Percentiles rank a stretch among this genome's conserved stretches.
Conservation (phyloP, 2,329 filamentous ascomycete genomes). For the Paecilomyces sp. region DNA sequence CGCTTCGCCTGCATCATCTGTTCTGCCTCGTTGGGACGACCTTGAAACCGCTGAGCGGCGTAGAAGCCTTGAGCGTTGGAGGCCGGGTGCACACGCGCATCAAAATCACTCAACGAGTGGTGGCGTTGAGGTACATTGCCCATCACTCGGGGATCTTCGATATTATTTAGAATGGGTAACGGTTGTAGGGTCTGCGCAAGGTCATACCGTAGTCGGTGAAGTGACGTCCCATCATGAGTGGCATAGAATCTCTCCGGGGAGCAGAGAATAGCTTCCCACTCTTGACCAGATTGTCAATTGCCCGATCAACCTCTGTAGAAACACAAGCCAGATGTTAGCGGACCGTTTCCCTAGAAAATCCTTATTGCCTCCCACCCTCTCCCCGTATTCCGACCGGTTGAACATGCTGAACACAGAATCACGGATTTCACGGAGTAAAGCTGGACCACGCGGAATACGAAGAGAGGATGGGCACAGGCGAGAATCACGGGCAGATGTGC, state of each 20-base stretch:
- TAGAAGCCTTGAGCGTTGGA: constrained; percentile 91
- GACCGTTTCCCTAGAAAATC: background rate
- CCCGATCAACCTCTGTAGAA: constrained; percentile 82
- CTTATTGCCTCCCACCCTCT: background rate
- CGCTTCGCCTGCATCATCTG: constrained; percentile 99
- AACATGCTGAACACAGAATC: background rate
- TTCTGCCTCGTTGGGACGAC: constrained; percentile 84
- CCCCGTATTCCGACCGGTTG: background rate
- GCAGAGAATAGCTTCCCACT: constrained; percentile 83
- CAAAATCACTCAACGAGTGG: constrained; percentile 79
- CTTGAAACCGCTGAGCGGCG: constrained; percentile 84
- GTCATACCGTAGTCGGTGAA: constrained; percentile 56
- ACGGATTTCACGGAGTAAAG: background rate
- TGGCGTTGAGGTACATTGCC: constrained; percentile 61
- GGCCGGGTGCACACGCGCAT: constrained; percentile 64
- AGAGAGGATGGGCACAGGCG: background rate
- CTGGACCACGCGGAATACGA: background rate
- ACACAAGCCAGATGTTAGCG: constrained; percentile 16
- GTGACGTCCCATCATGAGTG: constrained; percentile 52
- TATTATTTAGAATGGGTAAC: constrained; percentile 16
- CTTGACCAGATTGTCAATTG: constrained; percentile 91
- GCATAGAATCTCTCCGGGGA: constrained; percentile 72
- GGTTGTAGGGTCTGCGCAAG: constrained; percentile 11
- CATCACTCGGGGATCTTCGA: constrained; percentile 62
- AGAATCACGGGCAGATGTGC: constrained; percentile 27